Conservation (phyloP, 176 grass and related monocot species). For the Bonia amplexicaulis region DNA sequence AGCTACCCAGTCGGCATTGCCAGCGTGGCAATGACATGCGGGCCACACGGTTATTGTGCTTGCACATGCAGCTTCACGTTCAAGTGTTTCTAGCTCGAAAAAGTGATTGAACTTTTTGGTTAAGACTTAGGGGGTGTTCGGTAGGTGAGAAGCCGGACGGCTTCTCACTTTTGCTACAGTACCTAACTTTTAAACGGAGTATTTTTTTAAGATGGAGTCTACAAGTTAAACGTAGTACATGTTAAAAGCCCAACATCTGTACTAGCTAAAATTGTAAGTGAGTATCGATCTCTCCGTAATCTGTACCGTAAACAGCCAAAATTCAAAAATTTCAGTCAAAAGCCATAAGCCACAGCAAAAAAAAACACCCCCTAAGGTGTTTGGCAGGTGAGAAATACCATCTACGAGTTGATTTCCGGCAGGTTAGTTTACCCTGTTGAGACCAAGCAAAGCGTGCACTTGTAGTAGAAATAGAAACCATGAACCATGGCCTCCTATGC, state of each 20-base stretch:
- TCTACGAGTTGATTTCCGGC: background rate
- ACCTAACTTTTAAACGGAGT: too few relatives aligned
- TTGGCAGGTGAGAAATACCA: constrained; percentile 9
- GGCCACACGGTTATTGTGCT: background rate
- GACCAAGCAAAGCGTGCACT: background rate
- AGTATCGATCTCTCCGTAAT: too few relatives aligned
- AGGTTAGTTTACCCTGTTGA: background rate
- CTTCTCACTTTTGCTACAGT: too few relatives aligned
- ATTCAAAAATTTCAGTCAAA: too few relatives aligned
- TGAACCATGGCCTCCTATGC: background rate
- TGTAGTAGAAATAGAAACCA: background rate
- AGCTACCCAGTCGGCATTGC: constrained; percentile 6
- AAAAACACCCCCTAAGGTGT: too few relatives aligned
- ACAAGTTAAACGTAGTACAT: too few relatives aligned
- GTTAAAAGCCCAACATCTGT: too few relatives aligned
- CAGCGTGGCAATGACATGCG: constrained; percentile 23
- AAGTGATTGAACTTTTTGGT: background rate
- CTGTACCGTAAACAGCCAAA: too few relatives aligned
- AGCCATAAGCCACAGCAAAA: too few relatives aligned
- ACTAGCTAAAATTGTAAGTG: too few relatives aligned
- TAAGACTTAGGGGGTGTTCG: constrained; percentile 11
- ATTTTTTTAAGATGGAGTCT: too few relatives aligned
- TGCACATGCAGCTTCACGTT: constrained; percentile 28
- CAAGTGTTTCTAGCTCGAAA: background rate
- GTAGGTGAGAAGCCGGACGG: constrained; percentile 20